Conservation (phyloP, 2,329 filamentous ascomycete genomes). For the Fusarium acutatum region DNA sequence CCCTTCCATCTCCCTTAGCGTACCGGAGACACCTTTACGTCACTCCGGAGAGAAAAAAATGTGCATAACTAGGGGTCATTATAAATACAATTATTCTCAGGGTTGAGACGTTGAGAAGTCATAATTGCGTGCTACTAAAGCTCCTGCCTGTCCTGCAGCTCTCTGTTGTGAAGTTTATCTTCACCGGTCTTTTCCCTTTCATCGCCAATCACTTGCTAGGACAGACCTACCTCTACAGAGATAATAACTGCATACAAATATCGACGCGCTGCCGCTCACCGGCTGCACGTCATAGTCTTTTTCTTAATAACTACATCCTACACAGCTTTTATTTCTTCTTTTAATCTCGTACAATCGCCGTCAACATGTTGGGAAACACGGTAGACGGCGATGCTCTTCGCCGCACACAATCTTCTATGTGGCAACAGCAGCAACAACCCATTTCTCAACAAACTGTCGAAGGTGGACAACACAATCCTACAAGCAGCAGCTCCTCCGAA, state of each 20-base stretch:
- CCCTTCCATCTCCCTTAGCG: slow-evolving; percentile 10
- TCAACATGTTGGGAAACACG: slow-evolving; percentile 46
- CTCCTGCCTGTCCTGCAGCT: background rate
- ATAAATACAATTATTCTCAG: slow-evolving; percentile 19
- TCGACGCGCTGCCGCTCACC: background rate
- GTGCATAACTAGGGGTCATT: slow-evolving; percentile 4
- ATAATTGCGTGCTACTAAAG: background rate
- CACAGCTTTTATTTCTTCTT: background rate
- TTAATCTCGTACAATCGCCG: background rate
- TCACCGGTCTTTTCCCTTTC: slow-evolving; percentile 1
- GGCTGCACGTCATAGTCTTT: background rate
- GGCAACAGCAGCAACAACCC: slow-evolving; percentile 21
- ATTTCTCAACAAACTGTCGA: slow-evolving; percentile 37
- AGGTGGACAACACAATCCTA: background rate
- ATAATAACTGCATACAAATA: slow-evolving; percentile 12
- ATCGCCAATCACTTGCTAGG: background rate
- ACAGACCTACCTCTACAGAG: background rate
- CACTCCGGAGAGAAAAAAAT: slow-evolving; percentile 10
- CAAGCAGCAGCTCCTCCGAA: slow-evolving; percentile 29
- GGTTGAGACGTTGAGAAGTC: background rate
- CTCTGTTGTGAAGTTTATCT: slow-evolving; percentile 9
- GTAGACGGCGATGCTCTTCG: slow-evolving; percentile 46
- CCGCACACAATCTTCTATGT: slow-evolving; percentile 43
- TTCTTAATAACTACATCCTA: background rate
- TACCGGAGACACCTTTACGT: slow-evolving; percentile 11